These are phyloP conservation scores for Russula emetica DNA, from an alignment of 768 basidiomycete species.

Conservation along the genomic window DNA sequence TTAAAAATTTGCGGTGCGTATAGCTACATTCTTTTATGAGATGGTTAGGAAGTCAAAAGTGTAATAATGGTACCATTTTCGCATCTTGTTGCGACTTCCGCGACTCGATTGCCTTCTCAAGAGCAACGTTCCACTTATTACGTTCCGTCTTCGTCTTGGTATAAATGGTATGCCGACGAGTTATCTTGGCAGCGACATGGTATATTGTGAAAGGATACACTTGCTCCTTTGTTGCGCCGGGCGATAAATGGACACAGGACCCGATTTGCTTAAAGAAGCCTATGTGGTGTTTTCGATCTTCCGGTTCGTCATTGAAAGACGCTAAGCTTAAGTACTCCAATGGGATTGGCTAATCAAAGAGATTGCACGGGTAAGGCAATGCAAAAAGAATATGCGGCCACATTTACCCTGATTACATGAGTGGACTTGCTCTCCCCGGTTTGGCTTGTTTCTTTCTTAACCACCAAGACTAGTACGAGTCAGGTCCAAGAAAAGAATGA, in stretches of 20 bases:
- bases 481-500: not conserved
- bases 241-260: not conserved
- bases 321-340: not conserved
- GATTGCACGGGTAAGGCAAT: not conserved
- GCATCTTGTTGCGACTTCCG: not conserved
- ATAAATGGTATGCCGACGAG: conserved; percentile 7
- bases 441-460: not conserved
- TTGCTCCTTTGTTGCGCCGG: not conserved
- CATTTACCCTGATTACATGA: not conserved
- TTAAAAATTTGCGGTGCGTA: conserved; percentile 2
- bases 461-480: conserved; percentile 5
- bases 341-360: not conserved
- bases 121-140: not conserved
- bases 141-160: not conserved
- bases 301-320: conserved; percentile 1
- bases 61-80: not conserved
- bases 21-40: conserved; percentile 3
- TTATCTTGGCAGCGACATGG: conserved; percentile 4
- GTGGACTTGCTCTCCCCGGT: not conserved
- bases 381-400: not conserved
- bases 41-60: not conserved
- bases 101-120: not conserved
- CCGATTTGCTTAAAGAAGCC: not conserved
- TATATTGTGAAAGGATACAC: conserved; percentile 9
- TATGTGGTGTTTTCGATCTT: not conserved